A percentile compares a stretch with the other conserved stretches of the same genome.
These are phyloP conservation scores for Bipolaris oryzae DNA, from an alignment of 2,329 filamentous ascomycete species.

Conservation along the genomic window DNA sequence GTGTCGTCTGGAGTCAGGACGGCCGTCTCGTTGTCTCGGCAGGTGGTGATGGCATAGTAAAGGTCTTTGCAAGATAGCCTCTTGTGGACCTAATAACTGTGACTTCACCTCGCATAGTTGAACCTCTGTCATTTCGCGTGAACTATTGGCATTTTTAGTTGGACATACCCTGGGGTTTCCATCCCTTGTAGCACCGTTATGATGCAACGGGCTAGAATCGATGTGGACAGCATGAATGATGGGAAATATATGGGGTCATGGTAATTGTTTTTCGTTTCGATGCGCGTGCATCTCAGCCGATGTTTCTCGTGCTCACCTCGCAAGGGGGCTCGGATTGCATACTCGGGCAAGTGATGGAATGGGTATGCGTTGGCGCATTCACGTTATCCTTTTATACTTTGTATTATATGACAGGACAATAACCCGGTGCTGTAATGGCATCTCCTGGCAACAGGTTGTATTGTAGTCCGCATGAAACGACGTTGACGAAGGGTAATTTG, in stretches of 20 bases:
- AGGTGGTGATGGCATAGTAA: conserved; percentile 93
- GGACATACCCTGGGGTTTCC: conserved; percentile 22
- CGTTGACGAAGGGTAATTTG: not conserved
- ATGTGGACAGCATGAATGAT: conserved; percentile 19
- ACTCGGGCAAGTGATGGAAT: not conserved
- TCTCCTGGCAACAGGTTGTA: not conserved
- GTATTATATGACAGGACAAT: conserved; percentile 7
- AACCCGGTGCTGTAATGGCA: not conserved
- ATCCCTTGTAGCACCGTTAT: conserved; percentile 6
- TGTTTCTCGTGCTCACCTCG: not conserved
- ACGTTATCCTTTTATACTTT: conserved; percentile 4
- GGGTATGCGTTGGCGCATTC: conserved; percentile 2
- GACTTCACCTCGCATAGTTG: conserved; percentile 14
- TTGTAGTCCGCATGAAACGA: not conserved
- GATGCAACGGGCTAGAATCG: conserved; percentile 1
- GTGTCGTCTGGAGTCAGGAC: conserved; percentile 94
- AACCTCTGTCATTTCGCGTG: conserved; percentile 14
- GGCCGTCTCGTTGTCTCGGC: conserved; percentile 93
- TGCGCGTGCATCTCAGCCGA: conserved; percentile 5
- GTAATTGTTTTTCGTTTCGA: conserved; percentile 17
- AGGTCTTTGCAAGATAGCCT: conserved; percentile 69
- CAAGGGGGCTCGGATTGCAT: not conserved
- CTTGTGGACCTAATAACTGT: conserved; percentile 11
- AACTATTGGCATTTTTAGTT: conserved; percentile 29
- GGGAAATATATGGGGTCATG: conserved; percentile 21